Conservation (phyloP, 2,329 filamentous ascomycete genomes). For the Apiospora malaysiana region DNA sequence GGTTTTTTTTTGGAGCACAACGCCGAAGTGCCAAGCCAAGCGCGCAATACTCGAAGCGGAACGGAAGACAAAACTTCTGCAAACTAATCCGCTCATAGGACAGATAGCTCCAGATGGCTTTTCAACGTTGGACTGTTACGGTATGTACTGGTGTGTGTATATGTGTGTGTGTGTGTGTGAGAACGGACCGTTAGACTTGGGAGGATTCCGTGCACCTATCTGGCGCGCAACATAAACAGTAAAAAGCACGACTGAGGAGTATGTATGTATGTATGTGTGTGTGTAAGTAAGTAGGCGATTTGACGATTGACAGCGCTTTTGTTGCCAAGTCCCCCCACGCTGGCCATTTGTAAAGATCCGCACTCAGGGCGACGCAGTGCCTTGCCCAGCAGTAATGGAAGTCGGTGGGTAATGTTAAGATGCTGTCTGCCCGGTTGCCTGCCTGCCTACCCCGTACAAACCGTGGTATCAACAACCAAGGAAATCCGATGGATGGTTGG, state of each 20-base stretch:
- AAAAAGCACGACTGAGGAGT: background rate
- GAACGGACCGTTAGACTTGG: background rate
- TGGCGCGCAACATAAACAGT: background rate
- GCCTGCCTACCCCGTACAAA: no score
- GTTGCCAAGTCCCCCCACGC: background rate
- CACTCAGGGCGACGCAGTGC: background rate
- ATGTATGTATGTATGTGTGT: no score
- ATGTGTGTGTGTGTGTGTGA: background rate
- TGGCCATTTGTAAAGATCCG: background rate
- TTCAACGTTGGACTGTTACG: background rate
- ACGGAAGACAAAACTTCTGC: constrained; percentile 6
- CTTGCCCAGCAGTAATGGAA: background rate
- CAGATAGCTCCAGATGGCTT: background rate
- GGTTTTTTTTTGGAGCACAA: background rate
- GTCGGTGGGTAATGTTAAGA: background rate
- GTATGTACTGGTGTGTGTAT: background rate
- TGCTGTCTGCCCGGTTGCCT: background rate
- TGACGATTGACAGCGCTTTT: background rate
- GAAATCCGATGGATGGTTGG: background rate
- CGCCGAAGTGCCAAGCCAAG: background rate
- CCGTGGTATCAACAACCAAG: background rate
- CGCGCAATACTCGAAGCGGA: constrained; percentile 13
- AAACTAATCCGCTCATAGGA: background rate
- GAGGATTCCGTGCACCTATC: background rate
- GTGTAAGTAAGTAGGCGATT: background rate